phyloP scores from a whole-genome alignment of 139 green algal genomes.

The Parachlorella kessleri region DNA sequence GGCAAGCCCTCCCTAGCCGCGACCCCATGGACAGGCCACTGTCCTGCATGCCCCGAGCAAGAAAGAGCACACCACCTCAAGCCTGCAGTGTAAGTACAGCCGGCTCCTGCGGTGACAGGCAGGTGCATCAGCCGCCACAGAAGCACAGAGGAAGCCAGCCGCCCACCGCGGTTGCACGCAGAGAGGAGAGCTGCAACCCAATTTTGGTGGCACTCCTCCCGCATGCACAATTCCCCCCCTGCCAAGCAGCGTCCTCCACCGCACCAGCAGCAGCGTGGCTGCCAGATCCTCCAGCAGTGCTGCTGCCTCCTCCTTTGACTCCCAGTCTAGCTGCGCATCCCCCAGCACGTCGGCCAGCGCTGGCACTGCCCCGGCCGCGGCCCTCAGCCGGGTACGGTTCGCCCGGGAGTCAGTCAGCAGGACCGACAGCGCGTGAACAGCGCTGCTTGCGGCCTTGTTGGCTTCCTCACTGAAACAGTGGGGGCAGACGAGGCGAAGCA shows the following conservation, averaged over 20 bases:
- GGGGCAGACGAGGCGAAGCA: background rate
- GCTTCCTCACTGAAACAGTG: background rate
- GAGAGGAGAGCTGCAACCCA: background rate
- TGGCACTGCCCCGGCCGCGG: background rate
- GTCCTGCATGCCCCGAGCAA: too few relatives aligned
- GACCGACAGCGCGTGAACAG: background rate
- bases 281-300: slow-evolving; percentile 27
- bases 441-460: too few relatives aligned
- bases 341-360: slow-evolving; percentile 10
- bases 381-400: background rate
- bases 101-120: too few relatives aligned
- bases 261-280: background rate
- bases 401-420: background rate
- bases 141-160: background rate
- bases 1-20: too few relatives aligned
- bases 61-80: too few relatives aligned
- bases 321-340: slow-evolving; percentile 10
- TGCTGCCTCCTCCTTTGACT: slow-evolving; percentile 14
- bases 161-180: background rate
- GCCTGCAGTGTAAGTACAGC: too few relatives aligned
- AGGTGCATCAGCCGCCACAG: slow-evolving; percentile 7
- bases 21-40: too few relatives aligned
- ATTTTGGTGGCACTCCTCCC: background rate
- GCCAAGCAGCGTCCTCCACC: background rate
- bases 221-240: background rate